phyloP scores from a whole-genome alignment of 2,329 filamentous ascomycete species.

The Pyricularia pennisetigena region DNA sequence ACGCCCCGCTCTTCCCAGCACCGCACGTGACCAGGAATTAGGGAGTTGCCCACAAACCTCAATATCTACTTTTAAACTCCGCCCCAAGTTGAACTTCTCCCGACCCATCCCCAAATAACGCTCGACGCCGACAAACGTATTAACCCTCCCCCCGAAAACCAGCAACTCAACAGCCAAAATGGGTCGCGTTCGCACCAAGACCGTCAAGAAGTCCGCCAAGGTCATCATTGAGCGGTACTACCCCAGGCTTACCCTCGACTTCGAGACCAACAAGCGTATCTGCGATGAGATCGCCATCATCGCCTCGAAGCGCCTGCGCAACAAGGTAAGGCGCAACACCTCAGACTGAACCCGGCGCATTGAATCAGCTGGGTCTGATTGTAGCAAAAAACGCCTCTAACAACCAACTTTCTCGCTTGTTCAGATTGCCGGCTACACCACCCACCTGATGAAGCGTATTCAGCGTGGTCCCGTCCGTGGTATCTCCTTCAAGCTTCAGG shows the following conservation, averaged over 20 bases:
- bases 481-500: slow-evolving; percentile 99
- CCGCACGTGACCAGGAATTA: background rate
- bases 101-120: background rate
- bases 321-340: slow-evolving; percentile 62
- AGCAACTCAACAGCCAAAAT: slow-evolving; percentile 44
- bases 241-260: slow-evolving; percentile 96
- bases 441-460: slow-evolving; percentile 99
- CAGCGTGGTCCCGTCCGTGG: slow-evolving; percentile 98
- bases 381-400: background rate
- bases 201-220: slow-evolving; percentile 78
- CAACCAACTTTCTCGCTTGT: background rate
- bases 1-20: background rate
- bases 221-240: slow-evolving; percentile 99
- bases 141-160: slow-evolving; percentile 15
- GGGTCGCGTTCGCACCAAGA: slow-evolving; percentile 64
- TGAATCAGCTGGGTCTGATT: background rate
- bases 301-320: slow-evolving; percentile 95
- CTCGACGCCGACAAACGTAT: background rate
- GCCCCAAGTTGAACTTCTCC: background rate
- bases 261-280: slow-evolving; percentile 99
- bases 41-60: background rate
- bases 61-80: background rate
- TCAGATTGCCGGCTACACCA: slow-evolving; percentile 96
- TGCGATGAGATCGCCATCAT: slow-evolving; percentile 99
- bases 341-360: background rate